phyloP scores from a whole-genome alignment of 345 rosid species.

The Eucalyptus lansdowneana region DNA sequence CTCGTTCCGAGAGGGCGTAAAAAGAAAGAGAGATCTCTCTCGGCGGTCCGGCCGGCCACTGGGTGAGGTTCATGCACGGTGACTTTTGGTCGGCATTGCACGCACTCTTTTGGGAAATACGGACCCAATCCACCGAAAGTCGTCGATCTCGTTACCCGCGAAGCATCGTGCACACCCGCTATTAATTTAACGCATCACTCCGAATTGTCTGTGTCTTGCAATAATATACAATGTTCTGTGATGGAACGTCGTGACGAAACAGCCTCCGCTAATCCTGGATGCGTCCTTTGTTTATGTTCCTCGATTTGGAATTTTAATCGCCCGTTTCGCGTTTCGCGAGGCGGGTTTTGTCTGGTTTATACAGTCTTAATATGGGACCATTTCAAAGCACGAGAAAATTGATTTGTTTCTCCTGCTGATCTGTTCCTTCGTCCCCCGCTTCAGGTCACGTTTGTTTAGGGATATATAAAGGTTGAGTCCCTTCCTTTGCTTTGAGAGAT shows the following conservation, averaged over 20 bases:
- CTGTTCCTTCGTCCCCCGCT: neutral
- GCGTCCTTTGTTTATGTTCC: neutral
- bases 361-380: neutral
- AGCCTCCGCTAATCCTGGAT: neutral
- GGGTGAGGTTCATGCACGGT: neutral
- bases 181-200: neutral
- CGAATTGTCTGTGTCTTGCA: neutral
- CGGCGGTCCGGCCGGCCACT: neutral
- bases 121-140: conserved; percentile 2
- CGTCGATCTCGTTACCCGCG: neutral
- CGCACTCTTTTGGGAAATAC: neutral
- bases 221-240: neutral
- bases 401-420: neutral
- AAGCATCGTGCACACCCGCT: neutral
- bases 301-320: neutral
- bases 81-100: conserved; percentile 4
- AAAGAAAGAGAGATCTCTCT: neutral
- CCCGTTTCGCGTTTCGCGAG: neutral
- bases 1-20: neutral
- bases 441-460: neutral
- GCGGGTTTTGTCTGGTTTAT: neutral
- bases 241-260: neutral
- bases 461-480: neutral
- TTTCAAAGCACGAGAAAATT: neutral
- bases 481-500: neutral